Evolutionary conservation across 140 eudicot species (phyloP), one percentile per base, ranked within the genome.

Genomic region (Senecio squalidus): DNA sequence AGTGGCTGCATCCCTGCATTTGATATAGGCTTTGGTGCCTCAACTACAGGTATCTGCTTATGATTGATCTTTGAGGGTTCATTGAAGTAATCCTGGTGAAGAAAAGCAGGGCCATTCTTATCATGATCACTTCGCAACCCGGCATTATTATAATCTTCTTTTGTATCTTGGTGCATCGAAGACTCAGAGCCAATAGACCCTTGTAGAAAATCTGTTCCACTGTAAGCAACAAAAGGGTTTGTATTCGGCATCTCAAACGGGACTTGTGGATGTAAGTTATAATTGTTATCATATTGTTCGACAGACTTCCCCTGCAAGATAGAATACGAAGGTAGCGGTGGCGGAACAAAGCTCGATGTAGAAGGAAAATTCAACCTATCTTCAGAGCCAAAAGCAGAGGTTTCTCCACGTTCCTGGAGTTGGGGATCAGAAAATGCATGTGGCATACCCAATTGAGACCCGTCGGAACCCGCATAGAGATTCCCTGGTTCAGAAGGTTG

Each of bases 391-490:
- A 75, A 75, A 29, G 58, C 64, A 59, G 92, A 83, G 36, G 45
- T 78, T 40, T 70, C 60, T 60, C 81, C 97, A 60, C 65, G 78
- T 68, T 83, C 95, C 47, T 81, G 95, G 17, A 90, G 94, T 52
- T 71, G 82, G 14, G 97, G 86, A 55, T 90, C 97, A 51, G 97
- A 90, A 80, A 78, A 78, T 24, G 97, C 95, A 71, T 90, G 97
- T 17, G 82, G 83, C 54, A 90, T 78, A 44, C 89, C 95, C 64
- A 73, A 70, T 46, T 71, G 72, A 38, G 81, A 71, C 50, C 54
- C 75, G 30, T 26, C 52, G 29, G 77, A 71, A 29, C 73, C 82
- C 71, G 74, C 47, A 25, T 56, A 72, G 0, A 52, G 58, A 36
- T 57, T 66, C 72, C 58, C 56, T 29, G 72, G 66, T 59, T 71